phyloP scores from a whole-genome alignment of 805 yeast genomes.

The Saccharomycopsis sp. region DNA sequence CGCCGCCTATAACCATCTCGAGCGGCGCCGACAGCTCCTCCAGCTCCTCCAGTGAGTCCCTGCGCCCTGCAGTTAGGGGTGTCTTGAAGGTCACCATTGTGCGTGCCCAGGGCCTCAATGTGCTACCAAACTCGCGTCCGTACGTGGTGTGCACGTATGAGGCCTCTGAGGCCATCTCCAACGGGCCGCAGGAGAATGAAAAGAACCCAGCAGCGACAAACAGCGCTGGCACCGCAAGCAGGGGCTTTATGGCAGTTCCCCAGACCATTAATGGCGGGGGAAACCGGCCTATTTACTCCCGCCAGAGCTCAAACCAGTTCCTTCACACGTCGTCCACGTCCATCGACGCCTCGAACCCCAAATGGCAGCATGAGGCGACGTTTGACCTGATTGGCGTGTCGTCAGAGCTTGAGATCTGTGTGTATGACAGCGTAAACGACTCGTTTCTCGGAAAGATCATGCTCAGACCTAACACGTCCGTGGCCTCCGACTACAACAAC shows the following conservation, averaged over 20 bases:
- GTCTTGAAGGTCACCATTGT: constrained; percentile 73
- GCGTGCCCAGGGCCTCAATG: constrained; percentile 69
- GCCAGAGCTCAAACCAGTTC: constrained; percentile 39
- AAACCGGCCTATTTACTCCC: constrained; percentile 36
- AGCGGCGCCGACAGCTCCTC: too few relatives aligned
- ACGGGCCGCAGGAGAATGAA: constrained; percentile 54
- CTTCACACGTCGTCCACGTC: constrained; percentile 21
- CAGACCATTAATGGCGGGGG: constrained; percentile 25
- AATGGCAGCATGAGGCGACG: constrained; percentile 88
- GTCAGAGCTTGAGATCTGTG: constrained; percentile 82
- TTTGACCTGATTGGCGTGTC: constrained; percentile 85
- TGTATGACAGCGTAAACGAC: constrained; percentile 84
- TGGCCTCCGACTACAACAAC: background rate
- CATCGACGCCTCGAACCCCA: constrained; percentile 50
- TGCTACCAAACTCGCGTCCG: constrained; percentile 58
- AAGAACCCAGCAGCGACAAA: constrained; percentile 6
- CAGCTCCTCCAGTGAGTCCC: too few relatives aligned
- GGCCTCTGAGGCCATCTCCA: constrained; percentile 82
- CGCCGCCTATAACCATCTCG: too few relatives aligned
- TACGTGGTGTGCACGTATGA: constrained; percentile 90
- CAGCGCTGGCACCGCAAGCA: constrained; percentile 11
- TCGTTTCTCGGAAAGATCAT: constrained; percentile 81
- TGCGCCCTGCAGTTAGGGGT: too few relatives aligned
- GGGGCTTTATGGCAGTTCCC: constrained; percentile 1
- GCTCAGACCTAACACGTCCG: constrained; percentile 49